Conservation (phyloP, 2,329 filamentous ascomycete genomes). For the Ophiocordyceps unilateralis region DNA sequence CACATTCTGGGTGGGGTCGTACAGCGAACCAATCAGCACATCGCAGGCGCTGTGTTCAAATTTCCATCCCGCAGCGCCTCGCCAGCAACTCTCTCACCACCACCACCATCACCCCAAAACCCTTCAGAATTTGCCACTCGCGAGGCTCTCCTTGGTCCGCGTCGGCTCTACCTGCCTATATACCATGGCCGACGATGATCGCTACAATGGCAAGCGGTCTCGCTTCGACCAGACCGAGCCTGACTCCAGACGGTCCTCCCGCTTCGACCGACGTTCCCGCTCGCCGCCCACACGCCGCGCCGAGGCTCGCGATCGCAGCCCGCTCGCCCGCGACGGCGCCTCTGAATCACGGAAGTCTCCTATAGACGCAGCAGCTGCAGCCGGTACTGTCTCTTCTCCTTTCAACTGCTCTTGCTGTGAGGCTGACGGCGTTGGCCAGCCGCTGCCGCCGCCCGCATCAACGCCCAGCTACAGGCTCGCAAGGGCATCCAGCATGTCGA, state of each 20-base stretch:
- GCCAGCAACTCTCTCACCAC: background rate
- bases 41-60: no score
- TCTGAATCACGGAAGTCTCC: conserved; percentile 30
- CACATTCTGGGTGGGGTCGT: no score
- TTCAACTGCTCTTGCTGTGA: background rate
- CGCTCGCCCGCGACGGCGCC: conserved; percentile 33
- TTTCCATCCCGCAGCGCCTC: no score
- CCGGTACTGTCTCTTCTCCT: conserved; percentile 36
- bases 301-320: conserved; percentile 64
- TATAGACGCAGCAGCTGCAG: conserved; percentile 57
- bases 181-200: conserved; percentile 56
- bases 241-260: conserved; percentile 56
- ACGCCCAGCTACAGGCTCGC: conserved; percentile 67
- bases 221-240: conserved; percentile 88
- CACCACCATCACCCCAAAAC: background rate
- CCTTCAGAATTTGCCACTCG: background rate
- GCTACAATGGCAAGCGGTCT: conserved; percentile 60
- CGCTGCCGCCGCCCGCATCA: conserved; percentile 78
- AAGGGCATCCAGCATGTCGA: conserved; percentile 85
- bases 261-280: conserved; percentile 84
- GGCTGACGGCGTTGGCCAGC: conserved; percentile 28
- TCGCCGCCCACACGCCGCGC: conserved; percentile 54
- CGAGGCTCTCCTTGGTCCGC: background rate
- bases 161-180: background rate
- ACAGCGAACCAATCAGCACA: no score